Percentiles rank a stretch among this genome's conserved stretches.
These are phyloP conservation scores for Podosphaera aphanis DNA, from an alignment of 2,329 filamentous ascomycete genomes.

Conservation along the genomic window DNA sequence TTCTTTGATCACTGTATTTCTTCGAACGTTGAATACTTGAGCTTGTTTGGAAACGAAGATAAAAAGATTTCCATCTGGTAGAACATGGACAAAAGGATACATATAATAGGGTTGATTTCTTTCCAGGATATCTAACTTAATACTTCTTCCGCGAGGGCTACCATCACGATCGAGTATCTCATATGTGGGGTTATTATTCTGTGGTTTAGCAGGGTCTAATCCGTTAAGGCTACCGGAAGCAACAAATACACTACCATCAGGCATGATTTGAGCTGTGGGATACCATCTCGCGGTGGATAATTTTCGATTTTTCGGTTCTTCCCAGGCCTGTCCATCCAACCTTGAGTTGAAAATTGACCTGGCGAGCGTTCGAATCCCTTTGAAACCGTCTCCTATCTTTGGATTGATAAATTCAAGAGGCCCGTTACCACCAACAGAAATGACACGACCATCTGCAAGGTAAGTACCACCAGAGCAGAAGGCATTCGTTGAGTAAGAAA, in stretches of 20 bases:
- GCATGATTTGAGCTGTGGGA: constrained; percentile 32
- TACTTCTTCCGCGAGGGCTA: constrained; percentile 22
- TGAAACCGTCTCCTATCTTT: constrained; percentile 34
- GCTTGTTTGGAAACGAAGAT: constrained; percentile 31
- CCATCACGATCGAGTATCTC: constrained; percentile 30
- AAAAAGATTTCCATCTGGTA: constrained; percentile 31
- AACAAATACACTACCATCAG: constrained; percentile 32
- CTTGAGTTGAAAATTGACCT: constrained; percentile 22
- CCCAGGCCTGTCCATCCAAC: constrained; percentile 27
- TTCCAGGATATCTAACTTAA: constrained; percentile 27
- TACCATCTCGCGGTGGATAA: constrained; percentile 35
- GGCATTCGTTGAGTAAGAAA: constrained; percentile 31
- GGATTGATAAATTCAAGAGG: constrained; percentile 30
- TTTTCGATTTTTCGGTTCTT: constrained; percentile 27
- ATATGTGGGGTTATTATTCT: constrained; percentile 41
- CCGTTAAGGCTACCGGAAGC: constrained; percentile 36
- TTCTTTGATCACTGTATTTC: constrained; percentile 21
- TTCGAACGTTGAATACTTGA: constrained; percentile 28
- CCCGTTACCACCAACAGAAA: constrained; percentile 33
- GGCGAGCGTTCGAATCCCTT: constrained; percentile 29
- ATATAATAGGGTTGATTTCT: constrained; percentile 39
- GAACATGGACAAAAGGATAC: constrained; percentile 37
- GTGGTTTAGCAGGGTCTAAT: constrained; percentile 25
- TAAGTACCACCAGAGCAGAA: constrained; percentile 38
- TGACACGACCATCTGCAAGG: constrained; percentile 29